Evolutionary conservation across 306 rosid genomes (phyloP), one percentile per base, ranked within the genome.

Genomic region (Vigna reflexopilosa): DNA sequence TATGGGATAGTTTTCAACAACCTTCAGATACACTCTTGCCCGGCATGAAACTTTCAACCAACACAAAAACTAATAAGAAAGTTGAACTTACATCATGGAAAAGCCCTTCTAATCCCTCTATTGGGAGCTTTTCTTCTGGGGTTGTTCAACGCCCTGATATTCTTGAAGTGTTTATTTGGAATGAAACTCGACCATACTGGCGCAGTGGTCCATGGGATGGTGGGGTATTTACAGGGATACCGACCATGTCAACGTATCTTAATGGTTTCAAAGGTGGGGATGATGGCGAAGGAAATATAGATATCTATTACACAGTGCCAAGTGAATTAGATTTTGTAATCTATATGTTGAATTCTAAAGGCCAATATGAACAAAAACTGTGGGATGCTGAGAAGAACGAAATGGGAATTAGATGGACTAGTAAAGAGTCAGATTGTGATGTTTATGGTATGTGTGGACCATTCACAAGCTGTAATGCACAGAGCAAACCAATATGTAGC

Each of bases 1-100:
- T 73, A 55, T 88, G 89, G 89, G 74, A 70, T 49, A 86, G 88
- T 70, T 81, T 86, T 70, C 76, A 73, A 8, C 34, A 76, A 34
- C 89, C 88, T 67, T 54, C 85, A 2, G 17, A 83, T 48, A 9
- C 59, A 58, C 4, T 66, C 14, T 36, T 83, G 66, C 65, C 84
- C 0, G 2, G 34, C 0, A 78, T 83, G 86, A 78, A 56, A 55
- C 42, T 85, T 0, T 6, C 44, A 15, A 81, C 0, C 49, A 81
- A 57, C 47, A 49, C 5, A 45, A 45, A 4, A 55, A 73, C 80
- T 6, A n/a, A 67, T 44, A 30, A 52, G 76, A 61, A 56, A 49
- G 32, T 34, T 0, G 7, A 11, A 9, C 4, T 76, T 2, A 76
- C 59, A 1, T 76, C 85, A 66, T 86, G 89, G 86, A 76, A 61